Base-by-base conservation (phyloP, 768 basidiomycete species). In the Flagelloscypha sp. region DNA sequence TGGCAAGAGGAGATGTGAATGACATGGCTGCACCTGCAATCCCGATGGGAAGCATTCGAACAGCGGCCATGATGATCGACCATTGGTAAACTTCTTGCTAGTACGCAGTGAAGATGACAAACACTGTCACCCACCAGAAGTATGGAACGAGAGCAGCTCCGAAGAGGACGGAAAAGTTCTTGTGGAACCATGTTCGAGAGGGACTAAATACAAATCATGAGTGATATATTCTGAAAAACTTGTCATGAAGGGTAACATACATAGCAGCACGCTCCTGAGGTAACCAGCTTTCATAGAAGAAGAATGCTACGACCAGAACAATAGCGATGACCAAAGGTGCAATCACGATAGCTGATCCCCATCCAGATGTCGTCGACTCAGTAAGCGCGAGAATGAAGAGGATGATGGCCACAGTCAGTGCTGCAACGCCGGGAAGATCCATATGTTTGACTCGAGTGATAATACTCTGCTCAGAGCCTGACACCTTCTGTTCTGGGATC, bases 281-380 rank as follows among this genome's bases (percentile, higher is more conserved):
- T 10, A 72, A 48, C 1, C 44, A 28, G 7, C 61, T 51, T 43
- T 77, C 73, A 63, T 66, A 76, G 33, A 61, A 53, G 52, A 78
- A 70, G 57, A 79, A 79, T 1, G 35, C 51, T 18, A 52, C 43
- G 24, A 54, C 46, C 8, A 69, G 41, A 7, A 63, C 22, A 38
- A 71, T 47, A 4, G 73, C 66, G 22, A 75, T 44, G 7, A 72
- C 48, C 24, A 79, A 53, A 0, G 70, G 65, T 4, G 53, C 57
- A 32, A 76, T 49, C 37, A 75, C 69, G 12, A 50, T 42, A 4
- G 68, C 59, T 1, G 60, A 49, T 5, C 47, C 49, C 76, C 76
- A 78, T 15, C 75, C 72, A 32, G 49, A 51, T 12, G 60, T 58
- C 6, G 76, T 63, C 16, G 69, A 72, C 21, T 62, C 59, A 0